Percentiles rank a stretch among this genome's conserved stretches.
Conservation (phyloP, 331 rosid species). For the Pyrus hybrid region DNA sequence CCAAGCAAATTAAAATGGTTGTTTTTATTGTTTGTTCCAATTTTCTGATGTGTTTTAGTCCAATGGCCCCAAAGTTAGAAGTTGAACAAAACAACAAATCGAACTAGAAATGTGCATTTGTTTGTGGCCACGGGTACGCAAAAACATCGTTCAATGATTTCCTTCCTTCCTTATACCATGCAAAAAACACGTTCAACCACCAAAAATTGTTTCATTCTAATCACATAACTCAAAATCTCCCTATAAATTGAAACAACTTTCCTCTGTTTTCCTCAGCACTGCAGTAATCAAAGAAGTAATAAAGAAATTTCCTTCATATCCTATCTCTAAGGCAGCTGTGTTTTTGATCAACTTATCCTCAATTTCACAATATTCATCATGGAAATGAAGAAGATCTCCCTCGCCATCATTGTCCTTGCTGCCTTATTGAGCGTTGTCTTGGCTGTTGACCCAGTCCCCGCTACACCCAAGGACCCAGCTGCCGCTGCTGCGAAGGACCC, state of each 20-base stretch:
- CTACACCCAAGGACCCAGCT: neutral
- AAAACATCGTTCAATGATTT: neutral
- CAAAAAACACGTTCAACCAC: neutral
- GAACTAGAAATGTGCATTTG: neutral
- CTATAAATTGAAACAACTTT: neutral
- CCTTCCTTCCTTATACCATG: neutral
- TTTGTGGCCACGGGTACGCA: neutral
- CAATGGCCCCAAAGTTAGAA: neutral
- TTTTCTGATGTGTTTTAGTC: neutral
- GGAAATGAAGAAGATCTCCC: slow-evolving; percentile 44
- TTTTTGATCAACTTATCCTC: neutral
- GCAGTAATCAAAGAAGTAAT: neutral
- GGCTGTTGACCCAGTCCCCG: slow-evolving; percentile 10
- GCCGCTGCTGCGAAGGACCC: neutral
- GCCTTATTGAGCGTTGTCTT: slow-evolving; percentile 25
- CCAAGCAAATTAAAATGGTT: neutral
- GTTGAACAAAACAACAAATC: neutral
- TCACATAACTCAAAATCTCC: neutral
- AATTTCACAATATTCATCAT: slow-evolving; percentile 7
- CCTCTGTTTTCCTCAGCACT: neutral
- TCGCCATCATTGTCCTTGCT: slow-evolving; percentile 24
- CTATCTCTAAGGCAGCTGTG: neutral
- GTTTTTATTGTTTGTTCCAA: neutral
- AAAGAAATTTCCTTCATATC: neutral
- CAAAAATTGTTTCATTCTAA: neutral